Conservation (phyloP, 306 rosid species). For the Sesbania bispinosa region DNA sequence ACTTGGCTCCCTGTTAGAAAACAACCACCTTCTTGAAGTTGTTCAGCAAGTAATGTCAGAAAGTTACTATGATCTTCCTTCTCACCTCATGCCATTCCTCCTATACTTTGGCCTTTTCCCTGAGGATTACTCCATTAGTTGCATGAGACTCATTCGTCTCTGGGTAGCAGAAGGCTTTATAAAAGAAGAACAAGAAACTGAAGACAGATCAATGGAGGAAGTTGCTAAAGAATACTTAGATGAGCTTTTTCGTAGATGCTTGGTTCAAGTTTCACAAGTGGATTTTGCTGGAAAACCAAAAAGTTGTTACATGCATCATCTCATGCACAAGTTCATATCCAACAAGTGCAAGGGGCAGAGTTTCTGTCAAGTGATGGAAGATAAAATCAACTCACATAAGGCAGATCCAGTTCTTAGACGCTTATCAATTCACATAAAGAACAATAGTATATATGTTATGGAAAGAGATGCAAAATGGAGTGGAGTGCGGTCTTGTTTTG, state of each 20-base stretch:
- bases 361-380: not conserved
- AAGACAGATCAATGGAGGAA: not conserved
- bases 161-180: conserved; percentile 24
- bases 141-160: not conserved
- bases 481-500: not conserved
- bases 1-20: not conserved
- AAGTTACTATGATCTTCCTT: too few relatives aligned
- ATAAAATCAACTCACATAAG: too few relatives aligned
- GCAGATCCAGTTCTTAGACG: not conserved
- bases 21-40: not conserved
- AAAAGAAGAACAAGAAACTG: not conserved
- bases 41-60: not conserved
- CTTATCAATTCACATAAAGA: not conserved
- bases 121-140: too few relatives aligned
- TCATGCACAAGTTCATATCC: not conserved
- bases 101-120: too few relatives aligned
- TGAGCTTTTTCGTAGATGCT: not conserved
- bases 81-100: too few relatives aligned
- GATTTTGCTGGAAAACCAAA: not conserved
- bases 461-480: not conserved
- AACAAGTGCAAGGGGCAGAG: not conserved
- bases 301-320: not conserved
- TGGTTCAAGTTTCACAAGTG: not conserved
- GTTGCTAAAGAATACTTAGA: not conserved
- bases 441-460: not conserved